These are phyloP conservation scores for Rhodotorula sp. DNA, from an alignment of 1,284 basidiomycete genomes.

Conservation along the genomic window DNA sequence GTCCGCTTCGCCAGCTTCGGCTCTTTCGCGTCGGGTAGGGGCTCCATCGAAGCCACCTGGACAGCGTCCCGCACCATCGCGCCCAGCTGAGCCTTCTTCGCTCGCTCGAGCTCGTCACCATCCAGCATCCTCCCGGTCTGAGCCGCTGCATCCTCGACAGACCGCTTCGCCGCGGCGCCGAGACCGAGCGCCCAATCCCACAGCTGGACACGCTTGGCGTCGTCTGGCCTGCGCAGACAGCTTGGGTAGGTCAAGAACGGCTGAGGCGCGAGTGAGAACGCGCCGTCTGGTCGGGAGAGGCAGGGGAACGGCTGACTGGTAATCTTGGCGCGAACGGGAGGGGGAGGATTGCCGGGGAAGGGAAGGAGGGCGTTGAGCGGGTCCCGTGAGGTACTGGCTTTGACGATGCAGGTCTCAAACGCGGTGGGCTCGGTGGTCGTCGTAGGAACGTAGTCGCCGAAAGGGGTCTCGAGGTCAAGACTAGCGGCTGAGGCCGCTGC, in stretches of 20 bases:
- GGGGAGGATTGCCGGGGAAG: background rate
- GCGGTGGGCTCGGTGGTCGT: too few species aligned
- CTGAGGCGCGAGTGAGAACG: conserved; percentile 1
- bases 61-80: background rate
- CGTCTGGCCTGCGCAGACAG: background rate
- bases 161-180: background rate
- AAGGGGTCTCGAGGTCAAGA: background rate
- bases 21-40: background rate
- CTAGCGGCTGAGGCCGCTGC: background rate
- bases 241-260: conserved; percentile 6
- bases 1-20: background rate
- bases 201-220: too few species aligned
- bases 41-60: background rate
- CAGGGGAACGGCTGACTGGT: background rate
- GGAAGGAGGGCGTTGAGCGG: background rate
- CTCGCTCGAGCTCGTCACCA: background rate
- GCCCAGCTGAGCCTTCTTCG: background rate
- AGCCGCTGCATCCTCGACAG: background rate
- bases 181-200: background rate
- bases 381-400: background rate
- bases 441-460: conserved; percentile 1
- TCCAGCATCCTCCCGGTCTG: too few species aligned
- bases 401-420: too few species aligned
- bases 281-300: too few species aligned
- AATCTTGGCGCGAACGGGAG: background rate